Base-by-base conservation (phyloP, 2,329 filamentous ascomycete species). In the Colletotrichum sp. region DNA sequence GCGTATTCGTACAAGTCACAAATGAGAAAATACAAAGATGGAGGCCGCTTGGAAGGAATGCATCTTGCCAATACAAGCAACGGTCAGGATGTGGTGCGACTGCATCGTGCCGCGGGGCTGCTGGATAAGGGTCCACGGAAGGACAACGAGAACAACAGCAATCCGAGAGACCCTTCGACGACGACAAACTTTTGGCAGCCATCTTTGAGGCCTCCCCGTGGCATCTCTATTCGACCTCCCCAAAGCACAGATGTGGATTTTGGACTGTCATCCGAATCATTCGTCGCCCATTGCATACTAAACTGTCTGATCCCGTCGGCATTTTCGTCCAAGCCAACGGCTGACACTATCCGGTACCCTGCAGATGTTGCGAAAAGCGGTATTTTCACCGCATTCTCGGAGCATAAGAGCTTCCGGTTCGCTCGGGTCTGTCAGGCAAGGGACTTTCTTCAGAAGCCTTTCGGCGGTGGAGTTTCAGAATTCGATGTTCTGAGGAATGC, bases 401-500 rank as follows among this genome's bases (percentile, higher is more conserved):
- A 47, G n/a, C n/a, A 9, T 15, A 15, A 51, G n/a, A 62, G 27
- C 11, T 57, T 62, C 33, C 55, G 55, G 9, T 27, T 36, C 31
- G 16, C 33, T 54, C 36, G 66, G 51, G 24, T 29, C 13, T 43
- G 13, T 24, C 47, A 33, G 55, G 8, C 27, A 33, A 38, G 9
- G 7, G 27, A 43, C 21, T 34, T 27, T 43, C 18, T 29, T 34
- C 58, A 21, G 59, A 57, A 15, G 16, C 34, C 16, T 47, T 64
- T 38, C 16, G 24, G n/a, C 27, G 61, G 55, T 57, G 38, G 57
- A 4, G 13, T 62, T 66, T 57, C 38, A 73, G 21, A 66, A 43
- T 73, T 34, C 47, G 36, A 73, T 70, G 68, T 51, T 66, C 15
- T 62, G 67, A 70, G 43, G 59, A 54, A 61, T 72, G n/a, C 62